Conservation (phyloP, 441 rosid genomes). For the Omphalea diandra region DNA sequence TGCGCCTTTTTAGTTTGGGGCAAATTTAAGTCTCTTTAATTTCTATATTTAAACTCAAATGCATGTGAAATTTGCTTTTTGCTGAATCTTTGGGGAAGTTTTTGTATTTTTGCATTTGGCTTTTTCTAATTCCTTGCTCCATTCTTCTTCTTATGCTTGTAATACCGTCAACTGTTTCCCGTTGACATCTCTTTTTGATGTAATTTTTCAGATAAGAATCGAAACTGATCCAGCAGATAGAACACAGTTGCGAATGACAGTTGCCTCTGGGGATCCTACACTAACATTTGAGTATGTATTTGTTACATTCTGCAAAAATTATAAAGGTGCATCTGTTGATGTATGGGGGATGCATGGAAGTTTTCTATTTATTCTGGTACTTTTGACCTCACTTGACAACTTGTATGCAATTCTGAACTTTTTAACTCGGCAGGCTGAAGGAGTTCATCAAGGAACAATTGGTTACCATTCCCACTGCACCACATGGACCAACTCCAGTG, state of each 20-base stretch:
- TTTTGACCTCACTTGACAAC: neutral
- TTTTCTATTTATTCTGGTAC: too few species aligned
- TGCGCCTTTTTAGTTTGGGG: too few species aligned
- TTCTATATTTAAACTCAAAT: too few species aligned
- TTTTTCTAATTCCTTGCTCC: neutral
- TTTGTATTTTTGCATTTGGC: neutral
- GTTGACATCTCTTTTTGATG: conserved; percentile 18
- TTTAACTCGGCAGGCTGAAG: conserved; percentile 66
- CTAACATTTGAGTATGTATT: conserved; percentile 82
- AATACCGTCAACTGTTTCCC: neutral
- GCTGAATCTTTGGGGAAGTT: neutral
- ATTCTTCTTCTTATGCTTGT: neutral
- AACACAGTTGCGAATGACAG: conserved; percentile 96
- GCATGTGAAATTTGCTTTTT: neutral
- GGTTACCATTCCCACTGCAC: conserved; percentile 51
- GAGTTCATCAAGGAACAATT: conserved; percentile 92
- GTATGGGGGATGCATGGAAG: too few species aligned
- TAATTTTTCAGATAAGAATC: conserved; percentile 66
- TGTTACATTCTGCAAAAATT: conserved; percentile 1
- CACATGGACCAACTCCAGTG: conserved; percentile 37
- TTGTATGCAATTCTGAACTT: conserved; percentile 20
- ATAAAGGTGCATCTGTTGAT: too few species aligned
- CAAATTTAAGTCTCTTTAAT: too few species aligned
- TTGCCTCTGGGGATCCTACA: conserved; percentile 87
- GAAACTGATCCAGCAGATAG: conserved; percentile 99